Conservation (phyloP, 2,329 filamentous ascomycete genomes). For the Spiromastix sp. region DNA sequence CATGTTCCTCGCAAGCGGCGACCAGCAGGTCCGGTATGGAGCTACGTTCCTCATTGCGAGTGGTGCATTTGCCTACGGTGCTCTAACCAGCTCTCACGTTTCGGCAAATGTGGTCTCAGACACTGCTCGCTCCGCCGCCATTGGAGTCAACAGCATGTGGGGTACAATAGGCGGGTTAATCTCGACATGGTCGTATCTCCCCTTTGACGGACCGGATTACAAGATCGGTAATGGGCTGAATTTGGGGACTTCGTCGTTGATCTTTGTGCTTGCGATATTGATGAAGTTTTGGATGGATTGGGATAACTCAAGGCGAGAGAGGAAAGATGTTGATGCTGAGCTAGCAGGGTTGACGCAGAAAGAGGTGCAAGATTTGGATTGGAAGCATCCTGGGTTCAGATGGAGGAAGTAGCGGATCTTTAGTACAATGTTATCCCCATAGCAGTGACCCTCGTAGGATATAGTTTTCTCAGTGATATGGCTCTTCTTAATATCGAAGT, state of each 20-base stretch:
- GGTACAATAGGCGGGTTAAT: slow-evolving; percentile 10
- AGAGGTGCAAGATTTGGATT: slow-evolving; percentile 52
- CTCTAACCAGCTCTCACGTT: slow-evolving; percentile 8
- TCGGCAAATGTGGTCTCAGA: slow-evolving; percentile 9
- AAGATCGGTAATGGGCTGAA: slow-evolving; percentile 64
- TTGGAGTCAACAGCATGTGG: slow-evolving; percentile 9
- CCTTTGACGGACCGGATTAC: slow-evolving; percentile 51
- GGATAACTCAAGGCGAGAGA: slow-evolving; percentile 51
- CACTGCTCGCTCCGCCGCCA: slow-evolving; percentile 10
- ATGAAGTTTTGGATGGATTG: slow-evolving; percentile 51
- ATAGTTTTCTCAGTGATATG: no score
- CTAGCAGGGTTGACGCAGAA: slow-evolving; percentile 43
- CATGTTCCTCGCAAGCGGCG: slow-evolving; percentile 8
- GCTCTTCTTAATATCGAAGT: no score
- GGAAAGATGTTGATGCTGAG: slow-evolving; percentile 45
- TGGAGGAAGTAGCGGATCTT: slow-evolving; percentile 49
- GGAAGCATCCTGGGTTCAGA: slow-evolving; percentile 55
- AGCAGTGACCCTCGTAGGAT: no score
- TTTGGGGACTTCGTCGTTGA: slow-evolving; percentile 48
- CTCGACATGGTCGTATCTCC: slow-evolving; percentile 10
- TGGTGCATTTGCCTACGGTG: slow-evolving; percentile 7
- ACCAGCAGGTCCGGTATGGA: slow-evolving; percentile 8
- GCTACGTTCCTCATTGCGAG: slow-evolving; percentile 9
- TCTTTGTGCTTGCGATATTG: slow-evolving; percentile 40
- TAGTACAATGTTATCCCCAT: no score